A percentile compares a stretch with the other conserved stretches of the same genome.
These are phyloP conservation scores for Drechmeria coniospora DNA, from an alignment of 2,329 filamentous ascomycete species.

Conservation along the genomic window DNA sequence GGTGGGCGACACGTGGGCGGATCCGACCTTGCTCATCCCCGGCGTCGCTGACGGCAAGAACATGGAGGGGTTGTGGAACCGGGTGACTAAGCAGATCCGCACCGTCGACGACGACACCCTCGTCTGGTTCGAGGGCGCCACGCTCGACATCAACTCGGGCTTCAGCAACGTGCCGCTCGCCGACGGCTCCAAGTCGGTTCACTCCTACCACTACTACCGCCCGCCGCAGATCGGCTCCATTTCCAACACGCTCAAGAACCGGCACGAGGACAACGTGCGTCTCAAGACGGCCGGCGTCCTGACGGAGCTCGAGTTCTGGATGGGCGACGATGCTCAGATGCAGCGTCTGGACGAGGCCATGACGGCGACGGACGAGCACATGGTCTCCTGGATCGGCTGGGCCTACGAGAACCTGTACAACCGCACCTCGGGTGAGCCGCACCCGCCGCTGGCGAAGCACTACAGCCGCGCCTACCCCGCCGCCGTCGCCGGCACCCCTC, in stretches of 20 bases:
- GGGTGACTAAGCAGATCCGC: slow-evolving; percentile 6
- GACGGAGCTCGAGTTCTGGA: slow-evolving; percentile 8
- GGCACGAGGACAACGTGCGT: slow-evolving; percentile 6
- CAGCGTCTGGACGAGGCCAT: slow-evolving; percentile 5
- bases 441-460: slow-evolving; percentile 6
- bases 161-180: slow-evolving; percentile 8
- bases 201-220: slow-evolving; percentile 8
- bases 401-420: slow-evolving; percentile 9
- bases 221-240: slow-evolving; percentile 7
- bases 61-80: slow-evolving; percentile 7
- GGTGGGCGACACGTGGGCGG: slow-evolving; percentile 6
- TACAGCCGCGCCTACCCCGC: slow-evolving; percentile 8
- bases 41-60: slow-evolving; percentile 6
- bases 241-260: slow-evolving; percentile 4
- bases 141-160: slow-evolving; percentile 6
- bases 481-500: slow-evolving; percentile 5
- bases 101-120: slow-evolving; percentile 7
- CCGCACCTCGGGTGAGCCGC: slow-evolving; percentile 4
- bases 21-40: slow-evolving; percentile 5
- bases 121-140: slow-evolving; percentile 8
- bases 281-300: slow-evolving; percentile 7
- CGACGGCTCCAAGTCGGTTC: slow-evolving; percentile 7
- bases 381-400: slow-evolving; percentile 9
- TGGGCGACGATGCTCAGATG: slow-evolving; percentile 7
- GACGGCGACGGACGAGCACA: slow-evolving; percentile 5